Percentiles rank a stretch among this genome's conserved stretches.
Conservation (phyloP, 495 filamentous ascomycete genomes). For the Halenospora varia region DNA sequence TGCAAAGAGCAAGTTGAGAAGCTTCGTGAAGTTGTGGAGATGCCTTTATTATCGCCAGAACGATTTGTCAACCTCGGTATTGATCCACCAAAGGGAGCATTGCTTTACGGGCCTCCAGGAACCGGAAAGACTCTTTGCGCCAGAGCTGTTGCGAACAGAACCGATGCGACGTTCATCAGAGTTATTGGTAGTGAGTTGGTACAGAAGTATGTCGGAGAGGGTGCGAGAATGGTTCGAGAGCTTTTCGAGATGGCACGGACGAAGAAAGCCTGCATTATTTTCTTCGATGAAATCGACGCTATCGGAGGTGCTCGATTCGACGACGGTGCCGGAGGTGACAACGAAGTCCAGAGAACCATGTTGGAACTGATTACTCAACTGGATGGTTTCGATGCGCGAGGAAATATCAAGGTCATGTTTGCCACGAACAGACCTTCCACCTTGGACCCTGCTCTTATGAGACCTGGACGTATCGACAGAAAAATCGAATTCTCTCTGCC, state of each 20-base stretch:
- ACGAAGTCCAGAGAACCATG: constrained; percentile 99
- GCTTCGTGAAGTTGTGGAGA: constrained; percentile 95
- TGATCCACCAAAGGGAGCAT: constrained; percentile 94
- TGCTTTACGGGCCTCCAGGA: constrained; percentile 94
- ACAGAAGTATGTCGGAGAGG: constrained; percentile 98
- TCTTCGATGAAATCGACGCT: constrained; percentile 99
- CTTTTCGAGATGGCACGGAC: constrained; percentile 99
- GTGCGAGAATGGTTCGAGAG: constrained; percentile 96
- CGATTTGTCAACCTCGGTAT: constrained; percentile 97
- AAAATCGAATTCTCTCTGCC: constrained; percentile 99
- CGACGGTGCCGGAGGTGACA: constrained; percentile 95
- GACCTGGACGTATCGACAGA: constrained; percentile 94
- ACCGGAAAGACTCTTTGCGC: constrained; percentile 98
- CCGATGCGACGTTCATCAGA: constrained; percentile 96
- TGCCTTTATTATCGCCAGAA: constrained; percentile 93
- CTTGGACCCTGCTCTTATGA: constrained; percentile 92
- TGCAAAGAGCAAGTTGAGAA: constrained; percentile 99
- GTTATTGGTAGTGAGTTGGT: constrained; percentile 97
- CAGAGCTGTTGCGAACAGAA: constrained; percentile 93
- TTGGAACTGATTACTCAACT: constrained; percentile 96
- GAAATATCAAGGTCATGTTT: constrained; percentile 99
- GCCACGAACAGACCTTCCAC: constrained; percentile 97
- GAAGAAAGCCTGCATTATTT: constrained; percentile 99
- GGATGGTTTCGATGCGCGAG: constrained; percentile 94
- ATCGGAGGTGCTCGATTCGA: constrained; percentile 98